Percentiles rank a stretch among this genome's conserved stretches.
phyloP scores from a whole-genome alignment of 2,329 filamentous ascomycete species.

The Fusarium foetens region DNA sequence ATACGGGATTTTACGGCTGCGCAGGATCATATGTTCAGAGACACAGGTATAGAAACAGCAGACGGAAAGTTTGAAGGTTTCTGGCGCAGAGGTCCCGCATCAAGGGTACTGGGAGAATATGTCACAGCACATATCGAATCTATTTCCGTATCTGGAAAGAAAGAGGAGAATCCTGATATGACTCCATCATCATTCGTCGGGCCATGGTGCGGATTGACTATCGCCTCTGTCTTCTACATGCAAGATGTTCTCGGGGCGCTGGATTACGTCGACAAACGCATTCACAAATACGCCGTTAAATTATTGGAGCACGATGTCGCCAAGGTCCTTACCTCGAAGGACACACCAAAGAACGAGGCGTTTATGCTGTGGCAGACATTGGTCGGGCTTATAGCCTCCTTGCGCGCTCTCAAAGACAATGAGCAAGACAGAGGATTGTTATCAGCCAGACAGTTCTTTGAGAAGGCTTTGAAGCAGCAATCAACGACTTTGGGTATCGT shows the following conservation, averaged over 20 bases:
- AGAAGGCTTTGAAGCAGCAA: neutral
- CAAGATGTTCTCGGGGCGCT: neutral
- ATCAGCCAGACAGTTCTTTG: neutral
- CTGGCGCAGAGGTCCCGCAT: neutral
- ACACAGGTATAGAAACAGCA: rapidly evolving
- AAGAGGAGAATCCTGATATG: rapidly evolving
- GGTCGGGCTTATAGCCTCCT: neutral
- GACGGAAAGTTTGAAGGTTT: neutral
- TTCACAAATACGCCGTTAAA: neutral
- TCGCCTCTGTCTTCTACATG: neutral
- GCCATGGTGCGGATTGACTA: neutral
- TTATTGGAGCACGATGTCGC: constrained; percentile 1
- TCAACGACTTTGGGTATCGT: neutral
- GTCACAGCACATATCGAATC: constrained; percentile 1
- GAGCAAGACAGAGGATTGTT: neutral
- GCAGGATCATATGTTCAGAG: neutral
- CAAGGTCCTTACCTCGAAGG: rapidly evolving
- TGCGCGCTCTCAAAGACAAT: rapidly evolving
- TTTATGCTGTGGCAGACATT: neutral
- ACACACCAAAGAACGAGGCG: neutral
- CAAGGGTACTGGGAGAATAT: neutral
- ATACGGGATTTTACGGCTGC: neutral
- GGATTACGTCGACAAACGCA: neutral
- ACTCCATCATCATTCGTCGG: neutral
- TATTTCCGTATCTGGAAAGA: neutral